phyloP scores from a whole-genome alignment of 768 basidiomycete species.

The Aureoboletus auriporus region DNA sequence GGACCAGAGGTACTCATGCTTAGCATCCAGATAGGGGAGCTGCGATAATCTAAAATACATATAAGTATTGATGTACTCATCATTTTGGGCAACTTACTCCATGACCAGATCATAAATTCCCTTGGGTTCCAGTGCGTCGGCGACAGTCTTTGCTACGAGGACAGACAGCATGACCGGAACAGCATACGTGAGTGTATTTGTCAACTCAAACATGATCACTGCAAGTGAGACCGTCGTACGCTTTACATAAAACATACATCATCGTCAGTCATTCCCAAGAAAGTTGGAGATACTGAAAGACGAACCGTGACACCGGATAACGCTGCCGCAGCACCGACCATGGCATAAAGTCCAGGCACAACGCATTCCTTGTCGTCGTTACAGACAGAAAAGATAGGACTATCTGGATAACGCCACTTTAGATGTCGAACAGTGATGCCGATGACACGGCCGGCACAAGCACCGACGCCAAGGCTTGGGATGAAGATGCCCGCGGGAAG shows the following conservation, averaged over 20 bases:
- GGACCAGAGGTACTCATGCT: conserved; percentile 88
- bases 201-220: conserved; percentile 95
- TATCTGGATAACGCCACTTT: conserved; percentile 58
- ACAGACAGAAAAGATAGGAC: conserved; percentile 63
- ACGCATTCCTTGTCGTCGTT: conserved; percentile 67
- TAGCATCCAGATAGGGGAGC: conserved; percentile 89
- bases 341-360: conserved; percentile 88
- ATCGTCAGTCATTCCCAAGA: conserved; percentile 5
- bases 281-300: not conserved
- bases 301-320: conserved; percentile 90
- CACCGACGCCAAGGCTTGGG: conserved; percentile 91
- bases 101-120: conserved; percentile 98
- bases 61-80: not conserved
- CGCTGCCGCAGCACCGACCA: conserved; percentile 93
- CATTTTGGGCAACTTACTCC: conserved; percentile 41
- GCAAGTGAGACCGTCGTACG: conserved; percentile 90
- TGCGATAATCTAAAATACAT: conserved; percentile 54
- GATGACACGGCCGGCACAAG: conserved; percentile 84
- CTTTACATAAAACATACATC: conserved; percentile 32
- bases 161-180: conserved; percentile 88
- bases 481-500: conserved; percentile 95
- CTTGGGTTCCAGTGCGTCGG: conserved; percentile 51
- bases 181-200: conserved; percentile 88
- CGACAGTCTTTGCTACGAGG: conserved; percentile 50
- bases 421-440: conserved; percentile 79